Conservation (phyloP, 768 basidiomycete genomes). For the Crassisporium funariophilum region DNA sequence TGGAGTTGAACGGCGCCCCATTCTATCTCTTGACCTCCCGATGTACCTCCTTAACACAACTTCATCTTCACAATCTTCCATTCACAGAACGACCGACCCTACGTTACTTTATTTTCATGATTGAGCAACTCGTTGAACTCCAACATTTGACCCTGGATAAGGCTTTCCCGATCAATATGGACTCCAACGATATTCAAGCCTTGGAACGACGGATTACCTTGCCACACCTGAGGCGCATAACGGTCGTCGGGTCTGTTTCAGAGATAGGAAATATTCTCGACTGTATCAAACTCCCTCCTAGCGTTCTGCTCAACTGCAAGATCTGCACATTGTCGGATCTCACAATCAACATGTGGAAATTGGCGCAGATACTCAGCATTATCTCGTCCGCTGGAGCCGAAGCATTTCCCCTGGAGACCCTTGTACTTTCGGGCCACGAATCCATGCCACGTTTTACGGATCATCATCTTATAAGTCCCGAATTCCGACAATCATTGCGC, state of each 20-base stretch:
- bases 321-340: slow-evolving; percentile 31
- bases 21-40: slow-evolving; percentile 39
- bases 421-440: slow-evolving; percentile 33
- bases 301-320: slow-evolving; percentile 25
- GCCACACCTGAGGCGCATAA: slow-evolving; percentile 29
- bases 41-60: slow-evolving; percentile 35
- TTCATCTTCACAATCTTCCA: slow-evolving; percentile 40
- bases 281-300: slow-evolving; percentile 29
- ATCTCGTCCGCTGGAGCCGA: slow-evolving; percentile 24
- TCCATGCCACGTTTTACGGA: slow-evolving; percentile 24
- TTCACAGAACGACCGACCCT: slow-evolving; percentile 36
- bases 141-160: slow-evolving; percentile 36
- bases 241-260: slow-evolving; percentile 32
- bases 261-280: slow-evolving; percentile 34
- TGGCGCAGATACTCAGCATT: slow-evolving; percentile 27
- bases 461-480: slow-evolving; percentile 23
- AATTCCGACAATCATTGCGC: slow-evolving; percentile 35
- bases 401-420: slow-evolving; percentile 26
- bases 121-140: slow-evolving; percentile 34
- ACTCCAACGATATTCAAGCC: slow-evolving; percentile 13
- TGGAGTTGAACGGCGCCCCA: slow-evolving; percentile 38
- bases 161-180: slow-evolving; percentile 33
- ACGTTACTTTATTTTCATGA: slow-evolving; percentile 33
- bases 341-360: slow-evolving; percentile 27
- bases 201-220: slow-evolving; percentile 24